Conservation (phyloP, 257 asterid genomes). For the Salvia miltiorrhiza region DNA sequence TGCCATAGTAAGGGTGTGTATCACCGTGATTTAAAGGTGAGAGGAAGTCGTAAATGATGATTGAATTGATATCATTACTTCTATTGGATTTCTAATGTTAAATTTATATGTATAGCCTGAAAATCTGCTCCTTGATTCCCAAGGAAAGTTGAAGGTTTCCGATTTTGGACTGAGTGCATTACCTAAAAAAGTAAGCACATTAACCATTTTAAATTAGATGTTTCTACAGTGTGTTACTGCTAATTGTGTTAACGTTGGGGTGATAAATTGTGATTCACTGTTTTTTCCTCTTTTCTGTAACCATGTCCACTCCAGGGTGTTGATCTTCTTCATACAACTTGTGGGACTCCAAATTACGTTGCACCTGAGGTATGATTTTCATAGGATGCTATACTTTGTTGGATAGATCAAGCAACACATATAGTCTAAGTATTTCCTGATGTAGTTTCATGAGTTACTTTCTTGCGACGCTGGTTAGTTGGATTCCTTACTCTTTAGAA, state of each 20-base stretch:
- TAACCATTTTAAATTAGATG: background rate
- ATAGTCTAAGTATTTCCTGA: background rate
- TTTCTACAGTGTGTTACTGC: background rate
- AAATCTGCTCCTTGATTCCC: constrained; percentile 64
- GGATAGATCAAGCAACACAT: background rate
- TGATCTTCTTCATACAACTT: constrained; percentile 73
- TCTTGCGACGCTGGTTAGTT: background rate
- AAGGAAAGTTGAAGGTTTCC: constrained; percentile 64
- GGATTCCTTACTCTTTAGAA: background rate
- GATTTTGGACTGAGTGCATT: constrained; percentile 99
- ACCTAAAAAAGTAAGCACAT: constrained; percentile 75
- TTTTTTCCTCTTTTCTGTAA: constrained; percentile 7
- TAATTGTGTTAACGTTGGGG: constrained; percentile 3
- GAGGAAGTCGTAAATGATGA: background rate
- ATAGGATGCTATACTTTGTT: constrained; percentile 9
- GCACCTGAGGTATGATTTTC: constrained; percentile 85
- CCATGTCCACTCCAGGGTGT: constrained; percentile 62
- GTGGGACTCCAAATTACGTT: constrained; percentile 99
- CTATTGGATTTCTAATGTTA: background rate
- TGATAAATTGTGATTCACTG: constrained; percentile 6
- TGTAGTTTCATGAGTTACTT: constrained; percentile 6
- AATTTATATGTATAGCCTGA: constrained; percentile 51
- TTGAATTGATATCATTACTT: background rate
- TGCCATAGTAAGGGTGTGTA: constrained; percentile 90
- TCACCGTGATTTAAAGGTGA: constrained; percentile 86